phyloP scores from a whole-genome alignment of 2,329 filamentous ascomycete species.

The Aspergillus ibericus region DNA sequence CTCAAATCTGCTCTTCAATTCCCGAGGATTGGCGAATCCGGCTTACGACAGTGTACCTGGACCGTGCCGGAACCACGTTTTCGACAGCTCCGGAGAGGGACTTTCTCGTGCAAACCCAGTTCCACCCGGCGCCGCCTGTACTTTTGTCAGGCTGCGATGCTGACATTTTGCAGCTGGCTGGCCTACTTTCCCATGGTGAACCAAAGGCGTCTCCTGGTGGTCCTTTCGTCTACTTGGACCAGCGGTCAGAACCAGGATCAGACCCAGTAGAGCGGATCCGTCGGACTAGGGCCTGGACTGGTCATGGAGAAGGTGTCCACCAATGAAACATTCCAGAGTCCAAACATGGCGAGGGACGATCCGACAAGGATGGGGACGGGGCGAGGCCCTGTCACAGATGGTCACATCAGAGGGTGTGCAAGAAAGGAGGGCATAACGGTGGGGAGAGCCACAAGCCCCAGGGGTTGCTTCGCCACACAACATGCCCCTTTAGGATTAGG shows the following conservation, averaged over 20 bases:
- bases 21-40: background rate
- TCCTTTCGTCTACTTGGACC: background rate
- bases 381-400: background rate
- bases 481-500: constrained; percentile 1
- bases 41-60: background rate
- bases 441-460: background rate
- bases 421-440: background rate
- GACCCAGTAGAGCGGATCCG: background rate
- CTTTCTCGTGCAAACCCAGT: background rate
- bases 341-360: background rate
- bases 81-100: background rate
- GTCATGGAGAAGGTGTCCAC: background rate
- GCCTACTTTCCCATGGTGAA: background rate
- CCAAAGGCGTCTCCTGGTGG: background rate
- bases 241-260: background rate
- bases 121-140: background rate
- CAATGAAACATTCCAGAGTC: background rate
- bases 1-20: background rate
- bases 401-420: background rate
- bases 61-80: constrained; percentile 6
- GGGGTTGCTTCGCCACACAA: constrained; percentile 6
- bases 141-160: background rate
- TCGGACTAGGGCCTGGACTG: background rate
- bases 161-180: background rate
- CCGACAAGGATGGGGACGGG: background rate